A percentile compares a stretch with the other conserved stretches of the same genome.
Conservation (phyloP, 192 early-diverging fungal species). For the Gamsiella multidivaricata region DNA sequence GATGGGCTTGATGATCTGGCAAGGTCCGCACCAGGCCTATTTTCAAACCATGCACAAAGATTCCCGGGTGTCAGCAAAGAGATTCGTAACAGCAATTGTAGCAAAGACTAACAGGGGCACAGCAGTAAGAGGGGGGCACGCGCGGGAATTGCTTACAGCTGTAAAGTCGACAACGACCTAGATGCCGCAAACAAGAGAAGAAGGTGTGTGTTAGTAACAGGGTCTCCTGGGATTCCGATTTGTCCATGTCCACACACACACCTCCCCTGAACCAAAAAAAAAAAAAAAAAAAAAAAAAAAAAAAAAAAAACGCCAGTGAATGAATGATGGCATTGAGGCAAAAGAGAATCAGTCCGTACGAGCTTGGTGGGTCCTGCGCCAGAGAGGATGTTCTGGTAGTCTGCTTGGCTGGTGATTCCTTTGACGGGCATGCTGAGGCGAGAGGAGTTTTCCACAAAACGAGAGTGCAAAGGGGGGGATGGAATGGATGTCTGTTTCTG, state of each 20-base stretch:
- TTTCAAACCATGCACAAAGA: not conserved
- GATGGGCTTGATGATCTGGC: conserved; percentile 64
- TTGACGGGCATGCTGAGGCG: conserved; percentile 53
- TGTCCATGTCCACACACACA: not conserved
- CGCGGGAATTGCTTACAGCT: conserved; percentile 47
- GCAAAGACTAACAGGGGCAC: no score
- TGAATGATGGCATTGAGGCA: no score
- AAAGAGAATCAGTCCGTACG: conserved; percentile 4
- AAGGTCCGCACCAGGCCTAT: conserved; percentile 59
- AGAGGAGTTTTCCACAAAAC: no score
- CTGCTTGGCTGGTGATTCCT: conserved; percentile 44
- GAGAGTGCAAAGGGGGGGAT: no score
- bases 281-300: not conserved
- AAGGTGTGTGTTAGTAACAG: not conserved
- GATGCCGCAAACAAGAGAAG: not conserved
- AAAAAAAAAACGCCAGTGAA: not conserved
- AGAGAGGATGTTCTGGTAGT: conserved; percentile 43
- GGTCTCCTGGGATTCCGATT: not conserved
- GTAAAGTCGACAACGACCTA: conserved; percentile 69
- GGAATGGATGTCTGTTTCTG: no score
- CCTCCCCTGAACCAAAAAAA: not conserved
- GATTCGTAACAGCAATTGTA: conserved; percentile 1
- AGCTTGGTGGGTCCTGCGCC: conserved; percentile 37
- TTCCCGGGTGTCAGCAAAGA: no score
- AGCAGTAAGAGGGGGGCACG: no score